Evolutionary conservation across 1,284 basidiomycete species (phyloP).

Genomic region (Fistulinella staudtii): DNA sequence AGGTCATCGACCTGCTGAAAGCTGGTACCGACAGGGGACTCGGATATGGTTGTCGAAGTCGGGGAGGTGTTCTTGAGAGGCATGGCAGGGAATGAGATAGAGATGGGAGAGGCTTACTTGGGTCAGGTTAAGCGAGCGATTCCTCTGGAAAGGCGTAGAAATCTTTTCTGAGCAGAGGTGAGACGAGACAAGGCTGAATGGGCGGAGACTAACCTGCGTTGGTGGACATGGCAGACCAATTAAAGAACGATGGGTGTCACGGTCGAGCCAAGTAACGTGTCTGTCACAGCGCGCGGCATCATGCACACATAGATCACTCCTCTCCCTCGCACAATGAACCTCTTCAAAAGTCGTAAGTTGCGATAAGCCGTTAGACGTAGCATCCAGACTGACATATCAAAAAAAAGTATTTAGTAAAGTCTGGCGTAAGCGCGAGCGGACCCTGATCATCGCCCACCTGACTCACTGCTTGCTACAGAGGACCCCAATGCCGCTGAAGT

Average conservation of each 20-base stretch:
- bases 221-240: constrained; percentile 11
- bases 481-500: constrained; percentile 88
- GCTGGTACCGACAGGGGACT: constrained; percentile 21
- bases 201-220: constrained; percentile 12
- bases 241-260: constrained; percentile 12
- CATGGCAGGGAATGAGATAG: neutral
- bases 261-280: constrained; percentile 22
- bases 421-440: constrained; percentile 70
- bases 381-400: constrained; percentile 11
- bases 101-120: constrained; percentile 13
- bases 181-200: neutral
- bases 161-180: neutral
- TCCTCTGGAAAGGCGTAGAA: constrained; percentile 15
- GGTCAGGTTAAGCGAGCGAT: constrained; percentile 7
- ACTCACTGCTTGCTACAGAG: constrained; percentile 42
- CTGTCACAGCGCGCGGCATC: constrained; percentile 29
- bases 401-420: constrained; percentile 84
- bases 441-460: constrained; percentile 12
- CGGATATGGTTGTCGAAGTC: constrained; percentile 34
- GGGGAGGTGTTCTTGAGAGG: constrained; percentile 25
- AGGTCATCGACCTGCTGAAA: constrained; percentile 21
- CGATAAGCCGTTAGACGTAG: constrained; percentile 9
- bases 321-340: constrained; percentile 73
- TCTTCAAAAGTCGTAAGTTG: constrained; percentile 77
- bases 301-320: too few relatives aligned